Evolutionary conservation across 345 rosid genomes (phyloP).

Genomic region (Kandelia obovata): DNA sequence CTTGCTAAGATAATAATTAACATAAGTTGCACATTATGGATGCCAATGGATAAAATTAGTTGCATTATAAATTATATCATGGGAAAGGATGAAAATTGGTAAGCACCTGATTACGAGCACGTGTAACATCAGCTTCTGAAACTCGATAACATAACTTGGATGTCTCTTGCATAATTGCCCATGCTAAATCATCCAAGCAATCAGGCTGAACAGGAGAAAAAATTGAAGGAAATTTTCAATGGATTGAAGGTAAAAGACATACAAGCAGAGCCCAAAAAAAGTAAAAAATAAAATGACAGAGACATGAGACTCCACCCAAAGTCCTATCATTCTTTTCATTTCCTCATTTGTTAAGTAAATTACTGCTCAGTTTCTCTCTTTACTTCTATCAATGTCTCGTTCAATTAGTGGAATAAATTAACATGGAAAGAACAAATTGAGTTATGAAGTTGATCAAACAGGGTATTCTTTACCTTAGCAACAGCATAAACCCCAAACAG

Average conservation of each 20-base stretch:
- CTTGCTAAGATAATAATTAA: no score
- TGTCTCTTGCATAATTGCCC: constrained; percentile 89
- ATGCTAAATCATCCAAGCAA: constrained; percentile 86
- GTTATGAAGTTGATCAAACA: not conserved
- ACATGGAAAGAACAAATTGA: not conserved
- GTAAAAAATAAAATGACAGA: no score
- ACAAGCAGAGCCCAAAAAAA: no score
- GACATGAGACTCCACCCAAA: no score
- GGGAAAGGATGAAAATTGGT: not conserved
- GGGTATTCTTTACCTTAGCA: constrained; percentile 63
- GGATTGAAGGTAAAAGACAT: no score
- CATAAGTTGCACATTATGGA: no score
- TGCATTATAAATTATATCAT: not conserved
- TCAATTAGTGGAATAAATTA: no score
- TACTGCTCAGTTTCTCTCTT: no score
- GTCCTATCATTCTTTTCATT: no score
- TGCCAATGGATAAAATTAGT: not conserved
- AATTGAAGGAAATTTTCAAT: no score
- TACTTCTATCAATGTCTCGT: no score
- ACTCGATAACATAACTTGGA: constrained; percentile 82
- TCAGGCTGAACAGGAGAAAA: constrained; percentile 44
- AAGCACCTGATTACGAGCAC: constrained; percentile 93
- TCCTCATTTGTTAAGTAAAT: no score
- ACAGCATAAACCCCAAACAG: constrained; percentile 96
- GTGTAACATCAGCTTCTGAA: constrained; percentile 91